These are phyloP conservation scores for Phellinidium pouzarii DNA, from an alignment of 1,284 basidiomycete genomes.

Conservation along the genomic window DNA sequence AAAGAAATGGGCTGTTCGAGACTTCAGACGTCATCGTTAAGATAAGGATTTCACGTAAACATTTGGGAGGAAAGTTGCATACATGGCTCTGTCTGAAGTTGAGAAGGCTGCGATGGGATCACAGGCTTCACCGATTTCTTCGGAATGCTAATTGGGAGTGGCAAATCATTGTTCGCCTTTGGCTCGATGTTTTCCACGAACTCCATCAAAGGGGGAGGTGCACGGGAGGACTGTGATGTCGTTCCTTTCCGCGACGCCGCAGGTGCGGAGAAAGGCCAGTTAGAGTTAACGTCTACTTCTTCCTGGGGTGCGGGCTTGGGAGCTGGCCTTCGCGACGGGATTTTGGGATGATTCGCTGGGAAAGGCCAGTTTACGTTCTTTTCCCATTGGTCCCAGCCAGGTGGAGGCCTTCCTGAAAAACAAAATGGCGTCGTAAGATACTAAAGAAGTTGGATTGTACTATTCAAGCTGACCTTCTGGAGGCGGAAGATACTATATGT, in stretches of 20 bases:
- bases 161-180: not conserved
- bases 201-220: not conserved
- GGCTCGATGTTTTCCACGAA: not conserved
- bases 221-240: not conserved
- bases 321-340: not conserved
- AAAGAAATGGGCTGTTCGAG: not conserved
- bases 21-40: not conserved
- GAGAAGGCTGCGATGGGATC: not conserved
- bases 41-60: not conserved
- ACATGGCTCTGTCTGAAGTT: not conserved
- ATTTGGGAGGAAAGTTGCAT: not conserved
- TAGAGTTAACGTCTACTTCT: slow-evolving; percentile 1
- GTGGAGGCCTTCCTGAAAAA: not conserved
- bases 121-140: not conserved
- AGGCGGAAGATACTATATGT: not conserved
- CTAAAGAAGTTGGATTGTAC: not conserved
- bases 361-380: slow-evolving; percentile 10
- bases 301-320: not conserved
- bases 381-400: slow-evolving; percentile 14
- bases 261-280: slow-evolving; percentile 6
- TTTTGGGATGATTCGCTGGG: slow-evolving; percentile 1
- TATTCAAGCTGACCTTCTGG: not conserved
- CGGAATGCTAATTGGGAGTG: not conserved
- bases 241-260: not conserved
- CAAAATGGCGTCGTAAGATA: too few relatives aligned